Percentiles rank a stretch among this genome's conserved stretches.
phyloP scores from a whole-genome alignment of 1,139 yeast genomes.

The Suhomyces kunorum region DNA sequence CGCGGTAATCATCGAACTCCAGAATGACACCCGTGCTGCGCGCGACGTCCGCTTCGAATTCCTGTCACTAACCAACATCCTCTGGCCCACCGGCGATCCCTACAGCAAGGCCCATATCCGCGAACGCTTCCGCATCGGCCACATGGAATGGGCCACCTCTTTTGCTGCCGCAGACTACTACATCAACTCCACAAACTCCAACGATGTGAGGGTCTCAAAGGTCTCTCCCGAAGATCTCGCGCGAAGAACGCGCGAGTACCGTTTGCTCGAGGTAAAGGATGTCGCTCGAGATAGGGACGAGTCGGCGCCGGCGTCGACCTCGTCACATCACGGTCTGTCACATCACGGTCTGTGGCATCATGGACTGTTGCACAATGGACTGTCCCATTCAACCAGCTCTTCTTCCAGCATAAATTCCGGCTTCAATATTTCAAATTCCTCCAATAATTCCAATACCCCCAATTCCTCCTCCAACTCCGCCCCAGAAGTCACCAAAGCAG shows the following conservation, averaged over 20 bases:
- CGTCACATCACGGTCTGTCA: too few relatives aligned
- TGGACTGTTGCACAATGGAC: too few relatives aligned
- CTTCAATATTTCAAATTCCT: neutral
- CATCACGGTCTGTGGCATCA: too few relatives aligned
- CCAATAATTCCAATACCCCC: neutral
- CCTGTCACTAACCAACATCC: constrained; percentile 36
- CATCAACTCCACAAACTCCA: constrained; percentile 41
- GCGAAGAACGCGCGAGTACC: constrained; percentile 38
- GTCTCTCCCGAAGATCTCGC: constrained; percentile 40
- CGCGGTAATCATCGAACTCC: constrained; percentile 45
- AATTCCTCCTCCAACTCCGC: neutral
- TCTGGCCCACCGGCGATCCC: constrained; percentile 61
- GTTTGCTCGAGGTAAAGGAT: constrained; percentile 26
- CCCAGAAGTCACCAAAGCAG: constrained; percentile 53
- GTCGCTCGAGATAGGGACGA: constrained; percentile 18
- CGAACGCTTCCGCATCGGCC: constrained; percentile 53
- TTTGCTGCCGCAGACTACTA: constrained; percentile 50
- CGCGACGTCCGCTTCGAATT: constrained; percentile 36
- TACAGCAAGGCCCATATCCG: constrained; percentile 41
- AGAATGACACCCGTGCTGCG: constrained; percentile 32
- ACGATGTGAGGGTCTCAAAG: constrained; percentile 31
- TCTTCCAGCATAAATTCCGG: too few relatives aligned
- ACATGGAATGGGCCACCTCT: constrained; percentile 47
- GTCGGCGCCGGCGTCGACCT: too few relatives aligned
- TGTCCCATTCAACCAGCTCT: too few relatives aligned